Evolutionary conservation across 768 basidiomycete species (phyloP), one percentile per base, ranked within the genome.

Genomic region (Lenzites betulinus): DNA sequence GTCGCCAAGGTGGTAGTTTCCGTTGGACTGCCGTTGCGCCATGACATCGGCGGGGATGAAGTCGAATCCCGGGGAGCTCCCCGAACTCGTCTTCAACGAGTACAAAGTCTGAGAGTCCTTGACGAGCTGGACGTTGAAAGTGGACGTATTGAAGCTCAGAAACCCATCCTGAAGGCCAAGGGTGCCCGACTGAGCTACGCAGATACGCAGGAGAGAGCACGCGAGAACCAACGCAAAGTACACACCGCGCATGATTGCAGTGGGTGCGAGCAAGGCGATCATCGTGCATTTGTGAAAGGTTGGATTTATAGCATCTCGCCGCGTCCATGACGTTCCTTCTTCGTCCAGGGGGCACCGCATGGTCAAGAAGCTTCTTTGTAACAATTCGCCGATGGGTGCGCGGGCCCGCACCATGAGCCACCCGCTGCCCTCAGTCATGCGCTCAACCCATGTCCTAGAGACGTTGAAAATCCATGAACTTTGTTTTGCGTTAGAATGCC

Each of bases 41-140:
- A 85, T 83, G 65, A 77, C 71, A 67, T 84, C 83, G 0, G 76
- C 67, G 7, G 83, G 81, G 20, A 83, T 78, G 59, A 83, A 85
- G 64, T 85, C 75, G 66, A 84, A 83, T 2, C 67, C 70, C 2
- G 75, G 71, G 3, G 55, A n/a, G 43, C 58, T 63, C 8, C 58
- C 64, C 25, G 30, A 33, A 33, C 69, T 72, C 28, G 81, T 75
- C 44, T 71, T 75, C 52, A 84, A 67, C n/a, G 82, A 83, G 67
- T 81, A 83, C 6, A 82, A 69, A 0, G 81, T 83, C 68, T 85
- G 83, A 1, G 82, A 83, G 63, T 84, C 83, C 64, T 81, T 83
- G 47, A 84, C 80, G 18, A 83, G 73, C 57, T 79, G 77, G 16
- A 81, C 64, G 12, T 74, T 62, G 68, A 85, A 82, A 7, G 67